Percentiles rank a stretch among this genome's conserved stretches.
These are phyloP conservation scores for Xylariaceae sp. DNA, from an alignment of 2,329 filamentous ascomycete species.

Conservation along the genomic window DNA sequence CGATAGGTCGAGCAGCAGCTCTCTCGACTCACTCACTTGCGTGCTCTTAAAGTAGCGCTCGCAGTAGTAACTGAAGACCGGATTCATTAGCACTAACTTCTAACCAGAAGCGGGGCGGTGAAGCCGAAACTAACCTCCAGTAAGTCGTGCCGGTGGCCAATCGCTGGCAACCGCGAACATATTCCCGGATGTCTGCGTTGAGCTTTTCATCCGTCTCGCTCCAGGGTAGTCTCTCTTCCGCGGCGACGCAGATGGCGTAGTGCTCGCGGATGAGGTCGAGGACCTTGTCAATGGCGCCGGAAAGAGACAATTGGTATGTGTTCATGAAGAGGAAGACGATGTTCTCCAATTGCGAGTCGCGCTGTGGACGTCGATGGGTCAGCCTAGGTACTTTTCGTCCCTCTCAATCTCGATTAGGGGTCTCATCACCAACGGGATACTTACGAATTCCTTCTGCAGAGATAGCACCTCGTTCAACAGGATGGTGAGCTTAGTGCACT, in stretches of 20 bases:
- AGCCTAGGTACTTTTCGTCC: background rate
- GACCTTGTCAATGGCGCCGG: constrained; percentile 22
- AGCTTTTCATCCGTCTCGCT: constrained; percentile 26
- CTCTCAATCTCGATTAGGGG: background rate
- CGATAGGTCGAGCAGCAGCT: constrained; percentile 26
- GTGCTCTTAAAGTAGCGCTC: constrained; percentile 26
- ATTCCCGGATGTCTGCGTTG: constrained; percentile 26
- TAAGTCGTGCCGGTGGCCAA: constrained; percentile 28
- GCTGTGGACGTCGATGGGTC: constrained; percentile 15
- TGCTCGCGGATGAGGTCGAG: constrained; percentile 28
- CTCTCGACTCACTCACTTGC: constrained; percentile 25
- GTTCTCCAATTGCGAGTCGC: constrained; percentile 28
- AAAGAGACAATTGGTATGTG: constrained; percentile 23
- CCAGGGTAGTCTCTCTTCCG: constrained; percentile 29
- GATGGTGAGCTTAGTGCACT: constrained; percentile 26
- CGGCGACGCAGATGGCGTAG: constrained; percentile 26
- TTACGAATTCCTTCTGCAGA: constrained; percentile 31
- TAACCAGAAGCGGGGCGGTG: background rate
- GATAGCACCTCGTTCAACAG: constrained; percentile 29
- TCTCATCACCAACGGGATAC: constrained; percentile 10
- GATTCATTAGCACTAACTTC: constrained; percentile 3
- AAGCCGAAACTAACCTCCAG: constrained; percentile 24
- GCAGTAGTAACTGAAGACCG: constrained; percentile 22
- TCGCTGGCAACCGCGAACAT: constrained; percentile 25
- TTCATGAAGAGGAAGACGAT: constrained; percentile 28